A percentile compares a stretch with the other conserved stretches of the same genome.
Evolutionary conservation across 2,329 filamentous ascomycete genomes (phyloP).

Genomic region (Colletotrichum sojae): DNA sequence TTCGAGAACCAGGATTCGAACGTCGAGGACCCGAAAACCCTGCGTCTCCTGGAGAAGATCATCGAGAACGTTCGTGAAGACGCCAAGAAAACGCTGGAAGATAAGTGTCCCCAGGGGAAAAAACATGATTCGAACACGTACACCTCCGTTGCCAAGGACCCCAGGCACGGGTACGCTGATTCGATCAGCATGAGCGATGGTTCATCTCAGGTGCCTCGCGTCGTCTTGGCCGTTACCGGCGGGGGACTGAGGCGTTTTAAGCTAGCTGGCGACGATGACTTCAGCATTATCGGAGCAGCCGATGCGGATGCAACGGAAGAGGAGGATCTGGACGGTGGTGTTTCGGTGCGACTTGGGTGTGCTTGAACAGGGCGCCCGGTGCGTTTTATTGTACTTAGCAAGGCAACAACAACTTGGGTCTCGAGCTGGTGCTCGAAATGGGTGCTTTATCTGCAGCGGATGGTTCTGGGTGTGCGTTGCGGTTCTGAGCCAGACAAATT

Average conservation of each 20-base stretch:
- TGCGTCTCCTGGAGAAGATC: conserved; percentile 47
- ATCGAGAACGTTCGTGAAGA: conserved; percentile 47
- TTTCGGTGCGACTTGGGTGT: background rate
- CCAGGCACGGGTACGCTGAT: background rate
- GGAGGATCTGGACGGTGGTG: background rate
- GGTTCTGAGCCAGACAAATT: too few relatives aligned
- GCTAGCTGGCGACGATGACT: background rate
- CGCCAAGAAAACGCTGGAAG: conserved; percentile 46
- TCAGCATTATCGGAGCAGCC: background rate
- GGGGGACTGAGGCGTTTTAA: background rate
- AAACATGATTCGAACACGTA: conserved; percentile 51
- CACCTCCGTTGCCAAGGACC: conserved; percentile 15
- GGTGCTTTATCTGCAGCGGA: too few relatives aligned
- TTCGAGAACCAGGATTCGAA: conserved; percentile 26
- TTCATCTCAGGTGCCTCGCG: background rate
- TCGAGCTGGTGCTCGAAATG: too few relatives aligned
- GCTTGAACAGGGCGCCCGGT: background rate
- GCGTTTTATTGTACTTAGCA: too few relatives aligned
- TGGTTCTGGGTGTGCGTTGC: too few relatives aligned
- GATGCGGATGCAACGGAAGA: background rate
- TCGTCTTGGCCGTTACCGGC: background rate
- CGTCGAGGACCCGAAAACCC: conserved; percentile 21
- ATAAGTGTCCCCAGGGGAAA: conserved; percentile 47
- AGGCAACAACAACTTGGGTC: too few relatives aligned
- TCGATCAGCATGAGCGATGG: background rate